Conservation (phyloP, 805 yeast genomes). For the Alloascoidea africana region DNA sequence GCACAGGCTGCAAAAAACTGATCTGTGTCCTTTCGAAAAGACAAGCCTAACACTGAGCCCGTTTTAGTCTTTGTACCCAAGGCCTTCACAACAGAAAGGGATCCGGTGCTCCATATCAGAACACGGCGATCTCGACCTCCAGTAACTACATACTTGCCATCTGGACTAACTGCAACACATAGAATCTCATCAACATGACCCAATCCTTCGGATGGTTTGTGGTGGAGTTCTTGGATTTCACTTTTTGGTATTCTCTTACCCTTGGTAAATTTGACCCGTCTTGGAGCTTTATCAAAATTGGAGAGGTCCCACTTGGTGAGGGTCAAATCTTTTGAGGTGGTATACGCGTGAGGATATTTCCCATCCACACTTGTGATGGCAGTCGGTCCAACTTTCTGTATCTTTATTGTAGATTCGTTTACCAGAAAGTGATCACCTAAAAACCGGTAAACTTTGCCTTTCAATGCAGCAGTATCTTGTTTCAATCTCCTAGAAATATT, state of each 20-base stretch:
- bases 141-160: conserved; percentile 79
- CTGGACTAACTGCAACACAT: conserved; percentile 71
- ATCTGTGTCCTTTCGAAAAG: conserved; percentile 68
- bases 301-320: conserved; percentile 69
- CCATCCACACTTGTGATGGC: conserved; percentile 28
- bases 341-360: conserved; percentile 48
- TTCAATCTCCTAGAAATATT: conserved; percentile 66
- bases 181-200: conserved; percentile 70
- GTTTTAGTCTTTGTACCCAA: conserved; percentile 60
- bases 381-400: conserved; percentile 1
- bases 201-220: conserved; percentile 35
- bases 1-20: conserved; percentile 88
- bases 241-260: conserved; percentile 22
- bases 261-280: conserved; percentile 47
- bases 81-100: conserved; percentile 58
- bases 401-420: conserved; percentile 16
- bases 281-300: conserved; percentile 40
- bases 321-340: conserved; percentile 70
- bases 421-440: conserved; percentile 34
- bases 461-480: conserved; percentile 79
- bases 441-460: conserved; percentile 68
- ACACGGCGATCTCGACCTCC: conserved; percentile 80
- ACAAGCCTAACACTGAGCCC: conserved; percentile 56
- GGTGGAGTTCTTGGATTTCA: conserved; percentile 11
- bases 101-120: conserved; percentile 76